phyloP scores from a whole-genome alignment of 176 grass and related monocot genomes.

The Thalia dealbata region DNA sequence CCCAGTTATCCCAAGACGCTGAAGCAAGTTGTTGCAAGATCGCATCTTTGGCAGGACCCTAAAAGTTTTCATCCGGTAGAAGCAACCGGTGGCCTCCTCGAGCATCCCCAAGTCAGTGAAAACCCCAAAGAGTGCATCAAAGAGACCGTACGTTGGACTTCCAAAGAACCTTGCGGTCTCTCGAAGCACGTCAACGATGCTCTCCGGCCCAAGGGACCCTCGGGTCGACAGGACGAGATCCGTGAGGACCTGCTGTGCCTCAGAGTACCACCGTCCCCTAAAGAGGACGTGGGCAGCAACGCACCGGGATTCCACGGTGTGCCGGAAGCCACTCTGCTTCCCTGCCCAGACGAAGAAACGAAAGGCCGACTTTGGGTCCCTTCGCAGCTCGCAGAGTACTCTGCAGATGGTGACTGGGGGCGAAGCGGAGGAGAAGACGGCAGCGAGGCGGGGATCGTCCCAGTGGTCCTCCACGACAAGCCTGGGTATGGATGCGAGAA shows the following conservation, averaged over 20 bases:
- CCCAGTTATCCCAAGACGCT: constrained; percentile 38
- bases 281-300: constrained; percentile 33
- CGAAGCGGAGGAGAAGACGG: constrained; percentile 14
- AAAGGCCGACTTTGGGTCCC: constrained; percentile 30
- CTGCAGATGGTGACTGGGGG: constrained; percentile 16
- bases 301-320: constrained; percentile 28
- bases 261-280: constrained; percentile 25
- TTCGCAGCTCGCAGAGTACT: constrained; percentile 15
- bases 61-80: constrained; percentile 50
- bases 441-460: constrained; percentile 15
- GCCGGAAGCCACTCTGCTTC: constrained; percentile 15
- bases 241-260: constrained; percentile 25
- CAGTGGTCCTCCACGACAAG: constrained; percentile 12
- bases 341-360: constrained; percentile 26
- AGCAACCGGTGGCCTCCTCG: constrained; percentile 39
- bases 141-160: constrained; percentile 28
- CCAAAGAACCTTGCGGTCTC: constrained; percentile 18
- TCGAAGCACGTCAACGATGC: constrained; percentile 23
- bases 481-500: neutral
- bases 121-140: constrained; percentile 38
- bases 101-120: constrained; percentile 30
- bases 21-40: constrained; percentile 86
- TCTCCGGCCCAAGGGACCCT: constrained; percentile 12
- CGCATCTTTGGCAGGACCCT: constrained; percentile 56
- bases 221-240: constrained; percentile 26